Conservation (phyloP, 73 alveolate species). For the Paramecium tetraurelia region DNA sequence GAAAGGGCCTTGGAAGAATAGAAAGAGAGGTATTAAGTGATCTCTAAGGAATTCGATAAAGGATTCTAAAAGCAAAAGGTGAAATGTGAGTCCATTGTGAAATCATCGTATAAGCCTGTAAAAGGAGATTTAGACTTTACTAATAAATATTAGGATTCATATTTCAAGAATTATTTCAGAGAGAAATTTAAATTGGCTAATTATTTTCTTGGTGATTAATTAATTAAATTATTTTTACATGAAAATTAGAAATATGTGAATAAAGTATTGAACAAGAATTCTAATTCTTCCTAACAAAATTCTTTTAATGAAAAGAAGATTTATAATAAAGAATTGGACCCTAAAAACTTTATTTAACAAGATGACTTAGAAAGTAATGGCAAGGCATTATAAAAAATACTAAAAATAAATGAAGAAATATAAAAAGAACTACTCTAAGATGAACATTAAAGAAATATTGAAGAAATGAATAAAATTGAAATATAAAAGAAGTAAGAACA, state of each 20-base stretch:
- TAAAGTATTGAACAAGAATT: neutral
- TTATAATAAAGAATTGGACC: conserved; percentile 1
- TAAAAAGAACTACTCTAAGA: conserved; percentile 33
- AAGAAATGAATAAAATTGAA: conserved; percentile 48
- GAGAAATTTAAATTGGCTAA: conserved; percentile 24
- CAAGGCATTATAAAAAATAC: conserved; percentile 39
- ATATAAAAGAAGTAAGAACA: conserved; percentile 46
- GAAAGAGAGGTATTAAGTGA: neutral
- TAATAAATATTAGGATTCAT: neutral
- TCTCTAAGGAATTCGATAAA: neutral
- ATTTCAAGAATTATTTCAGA: conserved; percentile 12
- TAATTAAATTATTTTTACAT: neutral
- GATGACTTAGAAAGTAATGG: conserved; percentile 51
- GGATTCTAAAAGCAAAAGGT: conserved; percentile 19
- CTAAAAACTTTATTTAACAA: neutral
- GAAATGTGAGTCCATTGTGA: neutral
- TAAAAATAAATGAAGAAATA: conserved; percentile 59
- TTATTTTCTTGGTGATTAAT: conserved; percentile 14
- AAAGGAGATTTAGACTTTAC: neutral
- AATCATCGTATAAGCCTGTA: neutral
- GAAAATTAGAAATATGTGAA: conserved; percentile 17
- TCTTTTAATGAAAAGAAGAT: conserved; percentile 5
- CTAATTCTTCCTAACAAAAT: conserved; percentile 12
- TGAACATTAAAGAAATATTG: conserved; percentile 50
- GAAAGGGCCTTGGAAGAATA: neutral